Percentiles rank a stretch among this genome's conserved stretches.
These are phyloP conservation scores for Ailanthus altissimus DNA, from an alignment of 345 rosid genomes.

Conservation along the genomic window DNA sequence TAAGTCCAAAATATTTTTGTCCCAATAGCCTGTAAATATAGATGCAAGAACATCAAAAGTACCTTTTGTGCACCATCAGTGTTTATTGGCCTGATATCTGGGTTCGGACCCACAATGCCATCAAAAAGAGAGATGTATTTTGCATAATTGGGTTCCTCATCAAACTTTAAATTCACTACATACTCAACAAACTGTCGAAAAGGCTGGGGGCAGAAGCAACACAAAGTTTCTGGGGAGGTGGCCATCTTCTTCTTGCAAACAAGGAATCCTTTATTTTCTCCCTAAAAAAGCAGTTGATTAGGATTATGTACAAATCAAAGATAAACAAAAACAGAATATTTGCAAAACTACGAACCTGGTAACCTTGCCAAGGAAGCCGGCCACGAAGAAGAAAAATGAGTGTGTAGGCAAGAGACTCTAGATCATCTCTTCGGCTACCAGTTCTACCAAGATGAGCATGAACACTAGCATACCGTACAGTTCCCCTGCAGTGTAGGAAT, in stretches of 20 bases:
- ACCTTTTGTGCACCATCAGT: conserved; percentile 99
- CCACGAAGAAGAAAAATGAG: conserved; percentile 98
- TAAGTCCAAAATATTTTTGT: neutral
- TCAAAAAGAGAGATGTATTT: conserved; percentile 89
- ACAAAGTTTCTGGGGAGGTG: conserved; percentile 87
- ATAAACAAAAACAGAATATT: neutral
- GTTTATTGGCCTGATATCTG: conserved; percentile 91
- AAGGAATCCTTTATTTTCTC: conserved; percentile 93
- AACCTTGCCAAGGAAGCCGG: conserved; percentile 98
- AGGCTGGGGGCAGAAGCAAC: conserved; percentile 87
- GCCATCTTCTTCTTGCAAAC: conserved; percentile 99
- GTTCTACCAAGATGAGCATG: conserved; percentile 99
- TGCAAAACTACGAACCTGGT: conserved; percentile 56
- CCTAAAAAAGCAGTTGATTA: conserved; percentile 50
- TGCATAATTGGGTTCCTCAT: conserved; percentile 96
- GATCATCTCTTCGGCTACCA: conserved; percentile 93
- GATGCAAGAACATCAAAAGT: conserved; percentile 20
- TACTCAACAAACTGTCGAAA: conserved; percentile 87
- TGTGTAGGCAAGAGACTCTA: conserved; percentile 97
- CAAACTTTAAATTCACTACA: conserved; percentile 91
- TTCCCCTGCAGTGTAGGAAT: conserved; percentile 64
- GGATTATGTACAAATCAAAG: conserved; percentile 2
- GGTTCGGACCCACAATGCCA: conserved; percentile 89
- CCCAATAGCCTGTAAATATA: conserved; percentile 1
- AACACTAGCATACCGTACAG: conserved; percentile 95